Conservation (phyloP, 805 yeast species). For the Yamadazyma kitorensis region DNA sequence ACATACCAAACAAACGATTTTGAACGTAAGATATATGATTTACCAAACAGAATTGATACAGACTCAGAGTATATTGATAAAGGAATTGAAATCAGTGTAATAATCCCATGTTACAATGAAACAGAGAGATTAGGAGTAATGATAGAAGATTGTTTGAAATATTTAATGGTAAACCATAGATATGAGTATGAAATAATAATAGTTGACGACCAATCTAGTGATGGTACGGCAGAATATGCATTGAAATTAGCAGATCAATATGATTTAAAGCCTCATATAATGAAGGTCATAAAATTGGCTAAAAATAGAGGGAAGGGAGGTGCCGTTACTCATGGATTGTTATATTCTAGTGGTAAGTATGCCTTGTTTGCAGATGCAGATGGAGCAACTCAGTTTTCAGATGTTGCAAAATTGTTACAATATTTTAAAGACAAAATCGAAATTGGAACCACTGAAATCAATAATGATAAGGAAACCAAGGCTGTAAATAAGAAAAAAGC, state of each 20-base stretch:
- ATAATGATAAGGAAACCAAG: conserved; percentile 50
- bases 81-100: conserved; percentile 63
- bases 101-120: conserved; percentile 94
- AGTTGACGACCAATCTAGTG: conserved; percentile 90
- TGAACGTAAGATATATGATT: conserved; percentile 22
- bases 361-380: conserved; percentile 95
- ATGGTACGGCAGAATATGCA: conserved; percentile 74
- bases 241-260: conserved; percentile 54
- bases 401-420: conserved; percentile 51
- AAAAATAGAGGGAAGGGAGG: conserved; percentile 85
- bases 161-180: conserved; percentile 38
- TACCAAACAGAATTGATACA: conserved; percentile 31
- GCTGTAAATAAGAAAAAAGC: too few relatives aligned
- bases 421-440: conserved; percentile 55
- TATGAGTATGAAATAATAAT: conserved; percentile 69
- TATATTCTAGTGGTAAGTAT: conserved; percentile 67
- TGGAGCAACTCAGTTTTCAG: conserved; percentile 86
- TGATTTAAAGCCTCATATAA: conserved; percentile 49
- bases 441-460: too few relatives aligned
- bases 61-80: conserved; percentile 19
- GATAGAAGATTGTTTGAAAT: conserved; percentile 66
- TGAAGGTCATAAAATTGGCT: conserved; percentile 69
- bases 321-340: conserved; percentile 92
- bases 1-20: conserved; percentile 49
- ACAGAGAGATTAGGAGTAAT: conserved; percentile 64